phyloP scores from a whole-genome alignment of 1,139 yeast species.

The Arxiozyma telluris region DNA sequence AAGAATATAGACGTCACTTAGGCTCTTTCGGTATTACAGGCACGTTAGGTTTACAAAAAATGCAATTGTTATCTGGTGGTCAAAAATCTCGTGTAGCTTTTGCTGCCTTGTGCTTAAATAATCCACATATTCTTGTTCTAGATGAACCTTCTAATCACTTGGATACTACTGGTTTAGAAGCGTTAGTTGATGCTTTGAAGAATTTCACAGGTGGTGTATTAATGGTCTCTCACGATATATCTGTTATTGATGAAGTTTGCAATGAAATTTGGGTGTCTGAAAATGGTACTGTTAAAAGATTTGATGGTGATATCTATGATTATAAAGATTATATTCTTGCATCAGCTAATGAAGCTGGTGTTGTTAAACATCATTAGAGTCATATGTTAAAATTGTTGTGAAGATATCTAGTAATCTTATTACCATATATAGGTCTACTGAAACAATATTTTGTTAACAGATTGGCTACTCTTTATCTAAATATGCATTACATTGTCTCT shows the following conservation, averaged over 20 bases:
- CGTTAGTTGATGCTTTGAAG: slow-evolving; percentile 78
- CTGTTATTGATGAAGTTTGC: slow-evolving; percentile 80
- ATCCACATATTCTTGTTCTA: slow-evolving; percentile 85
- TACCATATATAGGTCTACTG: neutral
- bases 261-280: slow-evolving; percentile 95
- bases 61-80: slow-evolving; percentile 90
- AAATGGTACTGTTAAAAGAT: slow-evolving; percentile 65
- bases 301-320: slow-evolving; percentile 76
- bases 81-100: slow-evolving; percentile 97
- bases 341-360: slow-evolving; percentile 77
- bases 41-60: slow-evolving; percentile 81
- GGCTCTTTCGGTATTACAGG: slow-evolving; percentile 98
- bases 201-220: slow-evolving; percentile 90
- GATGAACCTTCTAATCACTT: slow-evolving; percentile 99
- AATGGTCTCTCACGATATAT: slow-evolving; percentile 96
- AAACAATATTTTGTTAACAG: too few relatives aligned
- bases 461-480: too few relatives aligned
- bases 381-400: neutral
- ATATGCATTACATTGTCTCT: neutral
- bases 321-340: slow-evolving; percentile 82
- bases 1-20: slow-evolving; percentile 91
- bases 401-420: neutral
- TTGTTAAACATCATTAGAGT: slow-evolving; percentile 64
- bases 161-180: slow-evolving; percentile 97
- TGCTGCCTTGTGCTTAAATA: slow-evolving; percentile 82